These are phyloP conservation scores for Rhodotorula sp. DNA, from an alignment of 1,284 basidiomycete genomes.

Conservation along the genomic window DNA sequence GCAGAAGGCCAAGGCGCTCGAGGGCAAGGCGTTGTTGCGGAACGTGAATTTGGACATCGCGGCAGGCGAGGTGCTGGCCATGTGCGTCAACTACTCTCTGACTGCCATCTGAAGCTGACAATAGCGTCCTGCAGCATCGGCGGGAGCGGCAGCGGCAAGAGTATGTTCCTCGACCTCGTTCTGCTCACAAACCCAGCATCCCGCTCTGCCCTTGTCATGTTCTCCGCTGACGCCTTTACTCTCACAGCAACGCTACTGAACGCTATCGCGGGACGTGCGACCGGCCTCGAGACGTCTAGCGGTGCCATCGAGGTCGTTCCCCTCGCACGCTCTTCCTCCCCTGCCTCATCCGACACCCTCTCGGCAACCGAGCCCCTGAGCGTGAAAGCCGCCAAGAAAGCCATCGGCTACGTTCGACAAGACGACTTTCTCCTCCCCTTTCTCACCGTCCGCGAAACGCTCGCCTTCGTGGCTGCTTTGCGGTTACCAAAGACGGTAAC, in stretches of 20 bases:
- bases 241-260: slow-evolving; percentile 23
- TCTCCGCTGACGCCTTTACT: no score
- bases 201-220: no score
- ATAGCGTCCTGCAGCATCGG: slow-evolving; percentile 9
- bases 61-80: slow-evolving; percentile 35
- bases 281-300: slow-evolving; percentile 16
- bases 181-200: no score
- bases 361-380: neutral
- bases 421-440: slow-evolving; percentile 36
- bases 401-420: slow-evolving; percentile 38
- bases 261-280: slow-evolving; percentile 19
- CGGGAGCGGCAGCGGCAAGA: slow-evolving; percentile 29
- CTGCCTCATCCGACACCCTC: neutral
- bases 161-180: neutral
- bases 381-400: neutral
- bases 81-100: slow-evolving; percentile 10
- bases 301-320: slow-evolving; percentile 20
- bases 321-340: neutral
- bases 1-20: neutral
- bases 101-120: neutral
- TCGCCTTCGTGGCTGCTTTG: slow-evolving; percentile 55
- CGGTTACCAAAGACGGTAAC: slow-evolving; percentile 53
- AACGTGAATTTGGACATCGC: slow-evolving; percentile 14
- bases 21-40: slow-evolving; percentile 19
- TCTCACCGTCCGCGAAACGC: slow-evolving; percentile 52